Conservation (phyloP, 805 yeast genomes). For the Vanderwaltozyma tropicalis region DNA sequence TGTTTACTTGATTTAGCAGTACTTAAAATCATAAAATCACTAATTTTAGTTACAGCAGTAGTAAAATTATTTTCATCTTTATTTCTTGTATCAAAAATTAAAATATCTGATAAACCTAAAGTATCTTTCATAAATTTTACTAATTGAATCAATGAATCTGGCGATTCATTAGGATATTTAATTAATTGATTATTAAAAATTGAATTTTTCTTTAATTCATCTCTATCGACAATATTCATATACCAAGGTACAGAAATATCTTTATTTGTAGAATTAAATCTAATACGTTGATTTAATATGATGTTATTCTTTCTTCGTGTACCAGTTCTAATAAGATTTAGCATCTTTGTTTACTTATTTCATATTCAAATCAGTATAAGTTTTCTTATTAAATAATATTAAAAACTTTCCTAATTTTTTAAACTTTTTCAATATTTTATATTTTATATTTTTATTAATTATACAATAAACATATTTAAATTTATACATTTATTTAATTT, state of each 20-base stretch:
- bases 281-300: not conserved
- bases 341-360: too few relatives aligned
- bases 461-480: too few relatives aligned
- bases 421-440: too few relatives aligned
- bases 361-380: too few relatives aligned
- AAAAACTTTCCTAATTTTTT: too few relatives aligned
- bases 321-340: too few relatives aligned
- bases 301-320: too few relatives aligned
- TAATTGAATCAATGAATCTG: slow-evolving; percentile 33
- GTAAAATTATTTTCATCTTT: slow-evolving; percentile 23
- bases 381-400: too few relatives aligned
- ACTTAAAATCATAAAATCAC: slow-evolving; percentile 49
- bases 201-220: slow-evolving; percentile 27
- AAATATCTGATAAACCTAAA: slow-evolving; percentile 55
- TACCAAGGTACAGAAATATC: slow-evolving; percentile 47
- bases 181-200: slow-evolving; percentile 38
- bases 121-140: slow-evolving; percentile 39
- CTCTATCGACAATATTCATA: slow-evolving; percentile 32
- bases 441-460: too few relatives aligned
- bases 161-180: slow-evolving; percentile 48
- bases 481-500: too few relatives aligned
- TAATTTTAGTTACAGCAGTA: slow-evolving; percentile 26
- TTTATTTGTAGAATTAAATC: not conserved
- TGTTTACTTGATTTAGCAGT: slow-evolving; percentile 75
- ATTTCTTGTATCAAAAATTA: slow-evolving; percentile 54